Percentiles rank a stretch among this genome's conserved stretches.
Evolutionary conservation across 306 rosid genomes (phyloP).

Genomic region (Purshia tridentata): DNA sequence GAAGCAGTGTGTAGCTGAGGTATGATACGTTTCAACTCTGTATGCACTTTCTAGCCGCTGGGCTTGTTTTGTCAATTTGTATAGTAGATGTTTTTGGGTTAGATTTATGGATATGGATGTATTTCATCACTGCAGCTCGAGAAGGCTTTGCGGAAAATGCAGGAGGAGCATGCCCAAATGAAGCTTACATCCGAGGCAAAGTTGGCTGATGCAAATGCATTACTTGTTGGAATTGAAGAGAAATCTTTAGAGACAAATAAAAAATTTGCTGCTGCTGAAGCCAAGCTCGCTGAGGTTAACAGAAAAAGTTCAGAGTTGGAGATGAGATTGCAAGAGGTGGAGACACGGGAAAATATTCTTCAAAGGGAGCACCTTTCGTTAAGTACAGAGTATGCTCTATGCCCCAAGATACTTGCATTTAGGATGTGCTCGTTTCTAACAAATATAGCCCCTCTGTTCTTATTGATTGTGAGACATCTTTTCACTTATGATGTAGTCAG

Average conservation of each 20-base stretch:
- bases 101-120: conserved; percentile 1
- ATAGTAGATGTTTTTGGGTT: conserved; percentile 3
- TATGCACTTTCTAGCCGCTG: not conserved
- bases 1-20: conserved; percentile 72
- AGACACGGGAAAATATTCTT: conserved; percentile 65
- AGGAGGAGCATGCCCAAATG: conserved; percentile 53
- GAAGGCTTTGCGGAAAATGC: conserved; percentile 58
- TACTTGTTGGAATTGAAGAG: conserved; percentile 72
- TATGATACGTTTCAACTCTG: conserved; percentile 29
- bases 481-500: not conserved
- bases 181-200: conserved; percentile 55
- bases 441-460: not conserved
- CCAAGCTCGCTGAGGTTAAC: conserved; percentile 70
- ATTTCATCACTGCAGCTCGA: conserved; percentile 59
- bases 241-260: conserved; percentile 59
- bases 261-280: conserved; percentile 73
- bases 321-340: conserved; percentile 71
- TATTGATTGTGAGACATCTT: not conserved
- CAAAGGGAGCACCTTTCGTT: conserved; percentile 65
- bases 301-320: conserved; percentile 69
- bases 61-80: conserved; percentile 14
- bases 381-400: conserved; percentile 57
- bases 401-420: not conserved
- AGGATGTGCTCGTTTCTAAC: not conserved
- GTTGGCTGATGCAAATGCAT: conserved; percentile 59